phyloP scores from a whole-genome alignment of 1,139 yeast species.

The Suhomyces choctaworum region DNA sequence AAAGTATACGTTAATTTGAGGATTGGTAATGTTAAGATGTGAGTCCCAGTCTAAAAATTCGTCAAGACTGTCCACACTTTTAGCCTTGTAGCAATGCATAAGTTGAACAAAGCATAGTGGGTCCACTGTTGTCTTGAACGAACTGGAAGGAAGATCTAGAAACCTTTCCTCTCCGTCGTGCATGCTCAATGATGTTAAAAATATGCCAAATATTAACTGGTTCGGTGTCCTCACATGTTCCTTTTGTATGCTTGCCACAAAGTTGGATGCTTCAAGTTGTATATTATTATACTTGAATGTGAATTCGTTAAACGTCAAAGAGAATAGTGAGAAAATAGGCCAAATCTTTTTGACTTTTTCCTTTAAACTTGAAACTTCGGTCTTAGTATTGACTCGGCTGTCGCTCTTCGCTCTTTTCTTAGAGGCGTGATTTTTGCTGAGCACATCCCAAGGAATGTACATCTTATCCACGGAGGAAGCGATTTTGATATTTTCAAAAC shows the following conservation, averaged over 20 bases:
- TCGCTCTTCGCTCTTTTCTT: not conserved
- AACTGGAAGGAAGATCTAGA: conserved; percentile 40
- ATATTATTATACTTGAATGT: conserved; percentile 23
- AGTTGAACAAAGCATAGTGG: conserved; percentile 14
- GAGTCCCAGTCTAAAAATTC: conserved; percentile 17
- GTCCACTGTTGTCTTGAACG: conserved; percentile 19
- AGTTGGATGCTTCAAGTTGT: conserved; percentile 23
- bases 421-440: too few relatives aligned
- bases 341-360: not conserved
- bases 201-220: conserved; percentile 18
- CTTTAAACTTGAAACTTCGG: not conserved
- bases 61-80: conserved; percentile 8
- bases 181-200: conserved; percentile 31
- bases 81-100: conserved; percentile 13
- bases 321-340: conserved; percentile 14
- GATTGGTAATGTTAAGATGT: conserved; percentile 27
- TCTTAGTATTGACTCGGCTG: conserved; percentile 5
- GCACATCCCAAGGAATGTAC: conserved; percentile 27
- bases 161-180: conserved; percentile 33
- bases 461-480: conserved; percentile 28
- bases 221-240: conserved; percentile 16
- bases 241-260: conserved; percentile 18
- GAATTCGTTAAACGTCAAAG: conserved; percentile 35
- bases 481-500: conserved; percentile 22
- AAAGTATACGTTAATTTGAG: conserved; percentile 38